Evolutionary conservation across 2,329 filamentous ascomycete genomes (phyloP).

Genomic region (Cercospora berteroae): DNA sequence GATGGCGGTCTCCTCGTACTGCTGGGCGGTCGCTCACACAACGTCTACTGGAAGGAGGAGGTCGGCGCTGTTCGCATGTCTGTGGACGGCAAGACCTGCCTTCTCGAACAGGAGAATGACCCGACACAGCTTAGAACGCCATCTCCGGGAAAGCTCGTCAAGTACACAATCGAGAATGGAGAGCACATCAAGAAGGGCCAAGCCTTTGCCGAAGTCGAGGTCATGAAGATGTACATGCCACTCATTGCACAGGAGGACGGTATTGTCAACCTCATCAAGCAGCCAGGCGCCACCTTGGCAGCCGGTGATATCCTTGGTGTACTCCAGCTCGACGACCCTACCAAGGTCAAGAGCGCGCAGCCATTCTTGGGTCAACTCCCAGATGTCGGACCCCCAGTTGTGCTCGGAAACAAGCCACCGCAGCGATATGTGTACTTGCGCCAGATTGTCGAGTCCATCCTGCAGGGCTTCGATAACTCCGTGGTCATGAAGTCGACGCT

Average conservation of each 20-base stretch:
- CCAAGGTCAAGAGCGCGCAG: conserved; percentile 92
- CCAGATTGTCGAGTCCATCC: conserved; percentile 79
- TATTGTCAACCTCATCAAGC: conserved; percentile 97
- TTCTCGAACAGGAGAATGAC: conserved; percentile 98
- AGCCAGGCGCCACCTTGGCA: conserved; percentile 94
- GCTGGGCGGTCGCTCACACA: conserved; percentile 90
- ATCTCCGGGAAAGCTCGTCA: conserved; percentile 95
- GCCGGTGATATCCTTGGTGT: conserved; percentile 99
- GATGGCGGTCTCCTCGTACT: conserved; percentile 92
- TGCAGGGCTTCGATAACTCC: conserved; percentile 94
- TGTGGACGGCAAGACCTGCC: conserved; percentile 95
- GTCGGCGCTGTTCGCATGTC: conserved; percentile 92
- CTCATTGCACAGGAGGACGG: conserved; percentile 92
- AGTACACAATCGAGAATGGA: conserved; percentile 94
- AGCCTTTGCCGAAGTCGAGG: conserved; percentile 93
- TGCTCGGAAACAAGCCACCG: conserved; percentile 86
- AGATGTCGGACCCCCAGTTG: conserved; percentile 77
- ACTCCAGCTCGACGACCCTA: conserved; percentile 88
- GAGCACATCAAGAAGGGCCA: conserved; percentile 89
- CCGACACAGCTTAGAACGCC: conserved; percentile 94
- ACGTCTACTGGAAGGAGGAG: conserved; percentile 99
- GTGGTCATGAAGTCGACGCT: conserved; percentile 88
- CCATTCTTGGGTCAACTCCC: conserved; percentile 90
- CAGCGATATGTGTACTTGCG: conserved; percentile 79
- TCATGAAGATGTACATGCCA: conserved; percentile 99